Evolutionary conservation across 176 grass and related monocot species (phyloP), one percentile per base, ranked within the genome.

Genomic region (Raddia guianensis): DNA sequence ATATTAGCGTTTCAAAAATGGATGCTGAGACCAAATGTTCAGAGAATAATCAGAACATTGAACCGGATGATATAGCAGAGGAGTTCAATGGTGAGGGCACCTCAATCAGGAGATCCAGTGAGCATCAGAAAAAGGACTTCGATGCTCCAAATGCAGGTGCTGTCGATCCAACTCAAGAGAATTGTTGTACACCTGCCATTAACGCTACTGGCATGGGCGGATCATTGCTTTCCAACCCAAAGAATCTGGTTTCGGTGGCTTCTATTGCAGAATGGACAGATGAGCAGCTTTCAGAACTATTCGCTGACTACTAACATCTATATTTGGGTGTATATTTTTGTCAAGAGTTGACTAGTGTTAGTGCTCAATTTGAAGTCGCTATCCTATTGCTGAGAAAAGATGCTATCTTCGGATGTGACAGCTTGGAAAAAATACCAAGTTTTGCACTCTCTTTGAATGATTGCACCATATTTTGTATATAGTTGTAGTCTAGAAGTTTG

Each of bases 281-380:
- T 13, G 76, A 89, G 21, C 87, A 89, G 40, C 55, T 85, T 47
- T 75, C 55, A 64, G 19, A 85, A 80, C 70, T 89, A 3, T 89
- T 75, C 63, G 2, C 0, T 75, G 87, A 89, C 42, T 84, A 75
- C 21, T 88, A 63, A 34, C 48, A 47, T 75, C 8, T 0, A 16
- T 55, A 37, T 75, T 2, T 0, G 37, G 18, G 3, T 84, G 75
- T 66, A 52, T 35, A 19, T 46, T 27, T 18, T 53, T 44, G 54
- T 79, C 53, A 74, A 40, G 37, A 45, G 61, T 42, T 58, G 12
- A 6, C 14, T 20, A 47, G 66, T 47, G 21, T n/a, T 44, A 70
- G 1, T 65, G 27, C 18, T 13, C 49, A 70, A 12, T 43, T 58
- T 75, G 13, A 43, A 56, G 46, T 9, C 5, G 10, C 33, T 58